Evolutionary conservation across 768 basidiomycete species (phyloP), one percentile per base, ranked within the genome.

Genomic region (Psilocybe tampanensis): DNA sequence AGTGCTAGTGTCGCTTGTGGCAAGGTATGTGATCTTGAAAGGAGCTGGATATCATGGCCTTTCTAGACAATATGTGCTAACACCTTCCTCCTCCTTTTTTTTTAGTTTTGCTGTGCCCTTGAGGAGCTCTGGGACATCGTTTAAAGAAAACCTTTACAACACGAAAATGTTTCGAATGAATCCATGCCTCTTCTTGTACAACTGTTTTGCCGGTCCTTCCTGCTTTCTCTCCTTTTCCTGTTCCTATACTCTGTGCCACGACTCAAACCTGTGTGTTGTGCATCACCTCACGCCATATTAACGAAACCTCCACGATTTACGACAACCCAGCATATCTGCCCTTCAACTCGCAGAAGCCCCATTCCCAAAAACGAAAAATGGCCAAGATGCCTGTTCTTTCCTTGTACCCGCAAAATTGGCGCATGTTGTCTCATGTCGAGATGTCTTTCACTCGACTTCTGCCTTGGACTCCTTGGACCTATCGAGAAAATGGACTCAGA

Each of bases 111-210:
- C 68, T 94, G 92, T 66, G 88, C 90, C 3, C 76, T 96, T 52
- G 95, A 98, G 76, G 95, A 98, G 59, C 80, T 97, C 50, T 96
- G 95, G 95, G 93, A 95, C 70, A 86, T 97, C 66, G 82, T 94
- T 52, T 95, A 75, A 78, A 47, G n/a, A 41, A 51, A 15, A 29
- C 8, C 6, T 32, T 13, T 18, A 49, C 23, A 18, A 23, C 13
- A n/a, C 36, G n/a, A n/a, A 26, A 13, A 21, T 42, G 36, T 39
- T 13, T n/a, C 12, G n/a, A 39, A 39, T 6, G 12, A 29, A 29
- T n/a, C 13, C 36, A 39, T 13, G n/a, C n/a, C 12, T 39, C n/a
- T 39, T 39, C 13, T n/a, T 39, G n/a, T 39, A 39, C 15, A n/a
- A 39, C 36, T 3, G 4, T n/a, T 34, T 51, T 22, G 34, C 29